Evolutionary conservation across 2,329 filamentous ascomycete species (phyloP), one percentile per base, ranked within the genome.

Genomic region (Rhynchosporium secalis): DNA sequence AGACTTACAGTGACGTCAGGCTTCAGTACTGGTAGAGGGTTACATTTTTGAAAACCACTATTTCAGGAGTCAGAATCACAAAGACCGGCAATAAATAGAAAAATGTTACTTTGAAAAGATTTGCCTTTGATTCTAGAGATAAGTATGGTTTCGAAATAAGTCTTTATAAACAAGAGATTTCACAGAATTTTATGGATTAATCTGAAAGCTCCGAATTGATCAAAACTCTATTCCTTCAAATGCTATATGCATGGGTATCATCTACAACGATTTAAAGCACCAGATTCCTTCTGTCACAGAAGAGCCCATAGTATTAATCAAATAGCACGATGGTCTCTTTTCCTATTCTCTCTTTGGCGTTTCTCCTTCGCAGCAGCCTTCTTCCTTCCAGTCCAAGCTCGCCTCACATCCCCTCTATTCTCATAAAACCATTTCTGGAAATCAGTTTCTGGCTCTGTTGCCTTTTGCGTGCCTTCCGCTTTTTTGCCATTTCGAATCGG

Each of bases 401-500:
- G 76, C 71, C 88, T 89, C 58, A 87, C 76, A 45, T 89, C 83
- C 1, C 86, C 81, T 15, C 87, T 77, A 65, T 87, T 83, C 68
- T 88, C 83, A 81, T 86, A 89, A 74, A 90, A 90, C 80, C 84
- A 87, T 61, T 84, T 81, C 71, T 86, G 83, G 69, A 88, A 88
- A 65, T 87, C 83, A 49, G 76, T 72, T 54, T 72, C 77, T 4
- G 74, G 70, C 13, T 65, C 65, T 26, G 57, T 63, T 12, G 58
- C 59, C 12, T 68, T 29, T 60, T 62, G 58, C 66, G 72, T 45
- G 66, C 26, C 54, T 48, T 56, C 60, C 40, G 28, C 68, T 70
- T 33, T 63, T 36, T 58, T 52, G n/a, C 28, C 56, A 15, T 60
- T 65, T 61, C 10, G 61, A 4, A 57, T 61, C 10, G 69, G 66